Evolutionary conservation across 768 basidiomycete species (phyloP), one percentile per base, ranked within the genome.

Genomic region (Boletus sp.): DNA sequence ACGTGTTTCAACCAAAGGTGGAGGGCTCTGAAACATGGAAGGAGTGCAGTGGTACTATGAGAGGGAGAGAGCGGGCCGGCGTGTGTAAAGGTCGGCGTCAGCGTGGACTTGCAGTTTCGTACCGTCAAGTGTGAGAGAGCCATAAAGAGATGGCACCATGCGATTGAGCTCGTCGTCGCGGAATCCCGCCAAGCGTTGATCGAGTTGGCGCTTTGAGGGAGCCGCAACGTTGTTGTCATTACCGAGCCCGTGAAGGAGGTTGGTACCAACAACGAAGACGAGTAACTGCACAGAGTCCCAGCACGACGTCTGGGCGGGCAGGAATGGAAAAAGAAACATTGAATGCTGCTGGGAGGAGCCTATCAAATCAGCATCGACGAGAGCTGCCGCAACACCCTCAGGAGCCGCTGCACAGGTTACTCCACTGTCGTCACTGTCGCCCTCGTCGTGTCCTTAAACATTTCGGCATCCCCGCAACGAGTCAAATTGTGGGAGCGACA

Each of bases 391-490:
- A 44, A 15, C 14, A 15, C 2, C 25, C 25, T 25, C 25, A 25
- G 25, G 25, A 5, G 40, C 23, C 19, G 32, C 3, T 25, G 52
- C 56, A 46, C 47, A 38, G 48, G 41, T 45, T 38, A n/a, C 55
- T 50, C 44, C 51, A 53, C 57, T 60, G 44, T 32, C 45, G 62
- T 53, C 53, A 59, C 21, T 7, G 25, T 41, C 32, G 34, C 53
- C 47, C 43, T 47, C 48, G 35, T 51, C 19, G 47, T 30, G 21
- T 13, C 11, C 14, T 8, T 19, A 7, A 25, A 29, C 29, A n/a
- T 15, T 49, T 55, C 57, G 61, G 54, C 43, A 23, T 10, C n/a
- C 23, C 43, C 14, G 2, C 25, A 37, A 48, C 34, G 23, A 19
- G n/a, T 15, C 34, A 35, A 27, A 27, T 29, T 34, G 54, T 64